phyloP scores from a whole-genome alignment of 257 asterid genomes.

The Przewalskia tangutica region DNA sequence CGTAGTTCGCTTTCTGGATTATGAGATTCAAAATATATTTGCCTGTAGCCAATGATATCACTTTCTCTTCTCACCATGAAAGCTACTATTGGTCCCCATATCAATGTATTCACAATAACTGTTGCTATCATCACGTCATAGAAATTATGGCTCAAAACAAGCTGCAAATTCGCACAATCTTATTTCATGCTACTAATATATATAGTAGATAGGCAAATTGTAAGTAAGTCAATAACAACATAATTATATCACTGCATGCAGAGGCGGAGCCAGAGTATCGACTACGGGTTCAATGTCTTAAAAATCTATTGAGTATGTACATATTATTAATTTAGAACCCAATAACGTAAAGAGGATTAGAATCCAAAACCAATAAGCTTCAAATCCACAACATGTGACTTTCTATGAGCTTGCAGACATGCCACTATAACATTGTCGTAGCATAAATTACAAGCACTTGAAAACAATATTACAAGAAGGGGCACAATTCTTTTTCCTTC shows the following conservation, averaged over 20 bases:
- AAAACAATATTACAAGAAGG: background rate
- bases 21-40: slow-evolving; percentile 56
- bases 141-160: slow-evolving; percentile 41
- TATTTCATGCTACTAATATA: background rate
- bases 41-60: slow-evolving; percentile 61
- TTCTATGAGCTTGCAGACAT: background rate
- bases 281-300: no score
- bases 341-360: no score
- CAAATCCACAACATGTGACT: background rate
- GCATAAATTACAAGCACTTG: background rate
- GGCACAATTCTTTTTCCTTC: background rate
- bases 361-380: no score
- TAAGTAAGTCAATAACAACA: background rate
- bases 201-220: background rate
- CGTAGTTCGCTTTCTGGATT: slow-evolving; percentile 68
- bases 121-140: slow-evolving; percentile 64
- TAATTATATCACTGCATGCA: background rate
- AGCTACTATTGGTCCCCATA: slow-evolving; percentile 85
- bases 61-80: slow-evolving; percentile 69
- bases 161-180: slow-evolving; percentile 38
- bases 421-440: background rate
- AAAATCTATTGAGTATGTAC: no score
- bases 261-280: no score
- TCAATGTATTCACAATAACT: slow-evolving; percentile 63
- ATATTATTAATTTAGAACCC: no score